phyloP scores from a whole-genome alignment of 2,329 filamentous ascomycete species.

The Fusarium denticulatum region DNA sequence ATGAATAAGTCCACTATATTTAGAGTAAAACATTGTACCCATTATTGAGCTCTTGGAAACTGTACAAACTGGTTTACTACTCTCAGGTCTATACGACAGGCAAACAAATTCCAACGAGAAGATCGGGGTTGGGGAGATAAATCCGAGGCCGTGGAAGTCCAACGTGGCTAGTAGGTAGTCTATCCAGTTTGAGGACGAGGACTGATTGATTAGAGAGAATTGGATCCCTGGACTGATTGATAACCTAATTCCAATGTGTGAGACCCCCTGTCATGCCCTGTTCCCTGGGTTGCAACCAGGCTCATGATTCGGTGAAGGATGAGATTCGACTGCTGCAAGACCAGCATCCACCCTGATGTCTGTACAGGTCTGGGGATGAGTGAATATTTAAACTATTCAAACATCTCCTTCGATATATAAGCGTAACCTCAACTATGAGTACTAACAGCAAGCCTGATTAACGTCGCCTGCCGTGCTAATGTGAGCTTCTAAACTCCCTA shows the following conservation, averaged over 20 bases:
- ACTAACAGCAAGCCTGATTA: neutral
- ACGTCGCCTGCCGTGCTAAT: too few species aligned
- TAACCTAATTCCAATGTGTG: constrained; percentile 36
- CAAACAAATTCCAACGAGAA: neutral
- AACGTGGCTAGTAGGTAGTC: neutral
- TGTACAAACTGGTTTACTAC: neutral
- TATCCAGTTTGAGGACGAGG: neutral
- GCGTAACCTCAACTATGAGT: neutral
- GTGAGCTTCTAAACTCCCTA: neutral
- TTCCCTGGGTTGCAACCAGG: neutral
- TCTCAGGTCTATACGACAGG: neutral
- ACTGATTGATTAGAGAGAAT: constrained; percentile 32
- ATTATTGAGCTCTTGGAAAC: neutral
- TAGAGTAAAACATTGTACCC: neutral
- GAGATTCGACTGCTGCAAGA: neutral
- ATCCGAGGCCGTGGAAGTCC: constrained; percentile 1
- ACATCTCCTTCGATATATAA: neutral
- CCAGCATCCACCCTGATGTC: neutral
- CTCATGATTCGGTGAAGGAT: neutral
- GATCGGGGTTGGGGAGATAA: constrained; percentile 12
- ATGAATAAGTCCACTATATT: neutral
- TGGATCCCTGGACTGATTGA: constrained; percentile 37
- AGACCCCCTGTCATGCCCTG: constrained; percentile 14
- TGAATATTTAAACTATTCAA: neutral
- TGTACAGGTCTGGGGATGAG: neutral